Base-by-base conservation (phyloP, 495 filamentous ascomycete genomes). In the Poronia punctata region DNA sequence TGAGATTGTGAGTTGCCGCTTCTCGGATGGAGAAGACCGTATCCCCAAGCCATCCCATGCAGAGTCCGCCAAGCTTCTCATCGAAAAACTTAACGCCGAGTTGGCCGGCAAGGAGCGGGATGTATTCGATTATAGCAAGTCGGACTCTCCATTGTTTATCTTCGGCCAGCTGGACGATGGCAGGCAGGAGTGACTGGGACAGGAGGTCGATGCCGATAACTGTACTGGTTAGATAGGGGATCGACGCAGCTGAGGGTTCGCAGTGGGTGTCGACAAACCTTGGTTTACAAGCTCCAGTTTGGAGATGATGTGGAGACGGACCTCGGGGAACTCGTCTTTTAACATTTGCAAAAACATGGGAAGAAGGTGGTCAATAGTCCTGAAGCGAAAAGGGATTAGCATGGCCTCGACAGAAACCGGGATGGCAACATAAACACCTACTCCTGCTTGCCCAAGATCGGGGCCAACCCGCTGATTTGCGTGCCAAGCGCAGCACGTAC, bases 331-430 rank as follows among this genome's bases (percentile, higher is more conserved):
- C 54, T 98, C 92, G 59, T 98, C 92, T 68, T 98, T 98, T 35
- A 98, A 80, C 92, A 98, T 98, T 58, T 93, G 86, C 25, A 97
- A 74, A 66, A 98, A 98, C 93, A 98, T 98, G 25, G 92, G 92
- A 27, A 98, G 79, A 44, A 98, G 84, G 54, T 97, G 92, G 41
- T 88, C 78, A 46, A 95, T 97, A 25, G 92, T 98, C 61, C 86
- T 93, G n/a, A n/a, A n/a, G n/a, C n/a, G n/a, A n/a, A n/a, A n/a
- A n/a, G n/a, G n/a, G n/a, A n/a, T n/a, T n/a, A n/a, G n/a, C n/a
- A n/a, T n/a, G n/a, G n/a, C n/a, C n/a, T n/a, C n/a, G n/a, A n/a
- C n/a, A n/a, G n/a, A n/a, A n/a, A n/a, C n/a, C n/a, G n/a, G n/a
- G n/a, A n/a, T n/a, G n/a, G n/a, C n/a, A n/a, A n/a, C n/a, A n/a